Evolutionary conservation across 2,329 filamentous ascomycete genomes (phyloP), one percentile per base, ranked within the genome.

Genomic region (Boeremia lycopersici): DNA sequence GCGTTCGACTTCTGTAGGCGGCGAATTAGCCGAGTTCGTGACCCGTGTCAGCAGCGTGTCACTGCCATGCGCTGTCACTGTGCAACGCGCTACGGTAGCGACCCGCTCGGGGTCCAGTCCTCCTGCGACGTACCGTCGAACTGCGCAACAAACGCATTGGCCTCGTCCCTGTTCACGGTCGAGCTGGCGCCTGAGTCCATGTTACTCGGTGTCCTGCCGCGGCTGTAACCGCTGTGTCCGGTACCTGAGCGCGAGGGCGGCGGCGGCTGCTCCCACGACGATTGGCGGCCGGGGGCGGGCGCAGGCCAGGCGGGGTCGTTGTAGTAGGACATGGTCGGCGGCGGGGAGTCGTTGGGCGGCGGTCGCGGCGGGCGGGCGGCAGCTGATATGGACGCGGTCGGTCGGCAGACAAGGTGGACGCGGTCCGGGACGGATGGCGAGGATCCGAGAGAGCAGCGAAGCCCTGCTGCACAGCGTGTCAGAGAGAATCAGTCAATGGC

Each of bases 1-100:
- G 74, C 93, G 89, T 64, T 98, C 95, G 69, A 99, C 92, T 85
- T 99, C 95, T 96, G 72, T 48, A 50, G 46, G 23, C 23, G 3
- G 29, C 10, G 29, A 43, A 55, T 69, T 46, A 71, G 64, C 54
- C 41, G 12, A 41, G 38, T 56, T 29, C 33, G 17, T 23, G 31
- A 34, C 35, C 40, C 48, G 39, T 28, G 38, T 47, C 23, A 31
- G 13, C 28, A 26, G 29, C 41, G 33, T 54, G 46, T n/a, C 39
- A 26, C 29, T 30, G 39, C 33, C 40, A 47, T 40, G 44, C 30
- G 42, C 38, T 23, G 30, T 43, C 28, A 25, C 15, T 9, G 15
- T 38, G 47, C 25, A 33, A 31, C 26, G 33, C 40, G 42, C 50
- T 33, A 53, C 12, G 41, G 41, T 48, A 41, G 40, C 48, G 41